A percentile compares a stretch with the other conserved stretches of the same genome.
phyloP scores from a whole-genome alignment of 345 rosid species.

The Sapria himalayana region DNA sequence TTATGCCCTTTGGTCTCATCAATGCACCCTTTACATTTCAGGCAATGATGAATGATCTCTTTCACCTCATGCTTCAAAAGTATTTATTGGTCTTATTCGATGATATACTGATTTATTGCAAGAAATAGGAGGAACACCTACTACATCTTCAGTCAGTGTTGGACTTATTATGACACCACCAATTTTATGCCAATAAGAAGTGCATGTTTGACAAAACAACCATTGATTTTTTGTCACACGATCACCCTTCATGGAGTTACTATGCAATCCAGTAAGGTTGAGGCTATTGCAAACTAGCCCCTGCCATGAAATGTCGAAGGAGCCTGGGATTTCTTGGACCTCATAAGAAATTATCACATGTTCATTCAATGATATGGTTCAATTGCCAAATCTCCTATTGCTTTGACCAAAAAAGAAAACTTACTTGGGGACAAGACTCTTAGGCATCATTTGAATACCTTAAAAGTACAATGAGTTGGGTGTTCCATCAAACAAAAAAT shows the following conservation, averaged over 20 bases:
- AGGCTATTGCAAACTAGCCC: neutral
- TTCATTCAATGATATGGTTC: too few species aligned
- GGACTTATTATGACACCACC: neutral
- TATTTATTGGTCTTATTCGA: neutral
- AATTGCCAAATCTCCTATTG: too few species aligned
- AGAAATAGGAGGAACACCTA: neutral
- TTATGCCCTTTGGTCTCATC: neutral
- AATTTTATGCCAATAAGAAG: neutral
- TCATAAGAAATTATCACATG: neutral
- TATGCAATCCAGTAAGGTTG: neutral
- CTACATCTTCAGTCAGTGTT: neutral
- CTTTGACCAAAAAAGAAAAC: too few species aligned
- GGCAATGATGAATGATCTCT: neutral
- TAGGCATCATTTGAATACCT: too few species aligned
- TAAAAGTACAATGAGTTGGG: too few species aligned
- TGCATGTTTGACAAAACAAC: neutral
- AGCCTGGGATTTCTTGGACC: neutral
- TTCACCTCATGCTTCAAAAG: neutral
- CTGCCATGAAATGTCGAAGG: neutral
- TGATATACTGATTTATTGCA: neutral
- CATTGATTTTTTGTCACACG: neutral
- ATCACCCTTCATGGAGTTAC: neutral
- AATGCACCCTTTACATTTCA: slow-evolving; percentile 2
- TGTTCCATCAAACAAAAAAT: too few species aligned
- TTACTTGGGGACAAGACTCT: too few species aligned